Evolutionary conservation across 2,329 filamentous ascomycete genomes (phyloP), one percentile per base, ranked within the genome.

Genomic region (Zymoseptoria brevis): DNA sequence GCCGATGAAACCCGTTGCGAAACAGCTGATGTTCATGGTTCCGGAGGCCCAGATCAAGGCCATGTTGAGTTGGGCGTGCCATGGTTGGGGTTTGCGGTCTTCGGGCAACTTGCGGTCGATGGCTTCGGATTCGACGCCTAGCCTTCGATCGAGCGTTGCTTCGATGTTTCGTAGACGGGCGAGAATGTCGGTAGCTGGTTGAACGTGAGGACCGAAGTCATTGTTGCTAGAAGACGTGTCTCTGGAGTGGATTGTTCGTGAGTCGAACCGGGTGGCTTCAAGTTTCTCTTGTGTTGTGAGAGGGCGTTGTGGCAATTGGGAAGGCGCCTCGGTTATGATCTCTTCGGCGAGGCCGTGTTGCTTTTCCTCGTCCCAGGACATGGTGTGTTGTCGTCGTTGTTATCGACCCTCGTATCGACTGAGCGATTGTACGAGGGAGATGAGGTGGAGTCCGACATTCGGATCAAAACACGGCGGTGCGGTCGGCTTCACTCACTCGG

Each of bases 101-200:
- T 78, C 75, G 1, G 73, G 74, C 9, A 78, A 57, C 55, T 72
- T 78, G 8, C 77, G 74, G 58, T 79, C 76, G 29, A 80, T 75
- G 21, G 78, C 78, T 60, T 78, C 75, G 3, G 75, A 77, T 64
- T 80, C 78, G 54, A 80, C 74, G 21, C 76, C 76, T 59, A 79
- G 69, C 64, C 76, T 77, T 51, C 68, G 68, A 64, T 79, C 78
- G 52, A 80, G 71, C 66, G 71, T 71, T 50, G 73, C 70, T 62
- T 79, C 77, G 50, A 72, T 68, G 30, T 62, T 56, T 29, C 73
- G 69, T 57, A 79, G 58, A 5, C 67, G 66, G 48, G 65, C 57
- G 19, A 74, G 64, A 45, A 74, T 64, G 35, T 70, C 70, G 53
- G 63, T 65, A 22, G 66, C 59, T 41, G 66, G 58, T n/a, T 63